Conservation (phyloP, 2,329 filamentous ascomycete species). For the Botrytis paeoniae region DNA sequence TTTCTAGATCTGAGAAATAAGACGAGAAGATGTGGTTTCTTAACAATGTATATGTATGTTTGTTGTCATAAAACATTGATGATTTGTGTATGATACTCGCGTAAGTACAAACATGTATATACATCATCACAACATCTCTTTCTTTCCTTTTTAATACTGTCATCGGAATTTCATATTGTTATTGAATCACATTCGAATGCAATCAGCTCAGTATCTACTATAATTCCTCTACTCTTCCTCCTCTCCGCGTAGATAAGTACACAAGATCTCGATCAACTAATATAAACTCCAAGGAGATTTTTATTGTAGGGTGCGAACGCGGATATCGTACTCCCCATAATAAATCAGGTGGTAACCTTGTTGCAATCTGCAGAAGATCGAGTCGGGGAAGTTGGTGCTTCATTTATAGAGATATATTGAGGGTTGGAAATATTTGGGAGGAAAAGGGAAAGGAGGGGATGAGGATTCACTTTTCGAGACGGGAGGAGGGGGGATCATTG, state of each 20-base stretch:
- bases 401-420: not conserved
- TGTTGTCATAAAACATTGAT: no score
- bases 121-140: not conserved
- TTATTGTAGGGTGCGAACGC: rapidly evolving
- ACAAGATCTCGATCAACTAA: not conserved
- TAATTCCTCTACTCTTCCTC: not conserved
- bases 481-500: no score
- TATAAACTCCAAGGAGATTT: not conserved
- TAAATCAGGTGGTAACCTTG: no score
- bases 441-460: not conserved
- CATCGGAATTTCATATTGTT: no score
- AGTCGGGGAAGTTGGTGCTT: not conserved
- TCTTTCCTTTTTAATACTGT: rapidly evolving
- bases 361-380: not conserved
- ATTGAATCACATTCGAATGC: rapidly evolving
- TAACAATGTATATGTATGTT: no score
- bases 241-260: no score
- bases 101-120: not conserved
- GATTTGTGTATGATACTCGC: no score
- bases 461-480: not conserved
- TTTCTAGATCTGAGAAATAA: not conserved
- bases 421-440: not conserved
- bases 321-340: rapidly evolving
- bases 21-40: not conserved
- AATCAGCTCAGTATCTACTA: not conserved